Base-by-base conservation (phyloP, 257 asterid species). In the Solanum piurae region DNA sequence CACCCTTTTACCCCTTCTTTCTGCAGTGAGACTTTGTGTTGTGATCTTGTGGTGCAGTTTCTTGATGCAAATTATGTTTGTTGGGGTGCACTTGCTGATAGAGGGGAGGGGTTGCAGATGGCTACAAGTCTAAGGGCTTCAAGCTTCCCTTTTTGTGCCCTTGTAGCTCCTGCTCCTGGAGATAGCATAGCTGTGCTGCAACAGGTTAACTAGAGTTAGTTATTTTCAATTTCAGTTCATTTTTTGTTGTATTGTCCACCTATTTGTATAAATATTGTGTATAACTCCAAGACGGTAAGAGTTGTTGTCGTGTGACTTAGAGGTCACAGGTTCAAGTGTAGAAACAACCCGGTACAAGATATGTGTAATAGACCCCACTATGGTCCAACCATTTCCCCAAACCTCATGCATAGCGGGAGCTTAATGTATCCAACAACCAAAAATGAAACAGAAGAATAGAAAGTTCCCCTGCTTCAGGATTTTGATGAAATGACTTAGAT, bases 31-130 rank as follows among this genome's bases (percentile, higher is more conserved):
- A 95, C 97, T 23, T 89, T 96, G 36, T 91, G 96, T 74, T 93
- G 95, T 1, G 99, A 96, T 87, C 37, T 96, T 12, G 96, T 94
- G 2, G 94, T 95, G 62, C 94, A 96, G 91, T 96, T 94, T 92
- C 94, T 96, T 89, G 99, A 96, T 89, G 95, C 95, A 1, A 96
- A 96, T 38, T 96, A 94, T 72, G 94, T 96, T 49, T 89, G 93
- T 72, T 96, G 99, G 99, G 99, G 94, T 44, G 96, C 89, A n/a
- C 92, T 96, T 87, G 89, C 94, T 0, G 88, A 84, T 34, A 82
- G 91, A 79, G 98, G 94, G 21, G 98, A 96, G 60, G 98, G 99
- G 5, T 52, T 86, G 55, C 94, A 94, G 8, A 91, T 96, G 98
- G 93, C 92, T 29, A 66, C 88, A 0, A 69, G 92, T 2, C 85